phyloP scores from a whole-genome alignment of 345 rosid species.

The Lepidium aucheri region DNA sequence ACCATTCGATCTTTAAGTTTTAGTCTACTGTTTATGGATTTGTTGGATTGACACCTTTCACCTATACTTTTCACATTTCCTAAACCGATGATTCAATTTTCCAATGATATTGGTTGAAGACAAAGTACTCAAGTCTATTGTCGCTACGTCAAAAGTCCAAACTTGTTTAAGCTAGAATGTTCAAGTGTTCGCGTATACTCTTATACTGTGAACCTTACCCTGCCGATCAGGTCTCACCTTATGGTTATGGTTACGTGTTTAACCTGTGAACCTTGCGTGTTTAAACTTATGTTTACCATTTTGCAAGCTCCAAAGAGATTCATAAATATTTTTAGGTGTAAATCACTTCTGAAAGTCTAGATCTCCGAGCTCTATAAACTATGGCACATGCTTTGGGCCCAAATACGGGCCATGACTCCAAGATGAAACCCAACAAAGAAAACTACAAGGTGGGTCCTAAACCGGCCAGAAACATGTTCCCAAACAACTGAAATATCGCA shows the following conservation, averaged over 20 bases:
- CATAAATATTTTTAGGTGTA: not conserved
- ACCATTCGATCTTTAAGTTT: not conserved
- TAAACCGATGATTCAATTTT: not conserved
- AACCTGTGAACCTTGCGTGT: too few relatives aligned
- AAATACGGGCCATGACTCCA: constrained; percentile 4
- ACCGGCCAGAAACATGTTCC: constrained; percentile 10
- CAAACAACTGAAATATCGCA: not conserved
- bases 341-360: not conserved
- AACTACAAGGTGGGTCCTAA: constrained; percentile 4
- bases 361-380: not conserved
- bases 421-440: constrained; percentile 7
- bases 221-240: not conserved
- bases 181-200: not conserved
- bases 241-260: too few relatives aligned
- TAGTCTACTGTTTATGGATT: not conserved
- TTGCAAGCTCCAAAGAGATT: not conserved
- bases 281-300: not conserved
- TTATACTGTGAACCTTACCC: not conserved
- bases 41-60: not conserved
- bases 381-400: constrained; percentile 13
- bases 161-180: not conserved
- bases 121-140: constrained; percentile 5
- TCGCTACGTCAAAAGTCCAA: not conserved
- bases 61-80: not conserved
- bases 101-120: not conserved